Percentiles rank a stretch among this genome's conserved stretches.
Evolutionary conservation across 2,329 filamentous ascomycete genomes (phyloP).

Genomic region (Penicillium frequentans): DNA sequence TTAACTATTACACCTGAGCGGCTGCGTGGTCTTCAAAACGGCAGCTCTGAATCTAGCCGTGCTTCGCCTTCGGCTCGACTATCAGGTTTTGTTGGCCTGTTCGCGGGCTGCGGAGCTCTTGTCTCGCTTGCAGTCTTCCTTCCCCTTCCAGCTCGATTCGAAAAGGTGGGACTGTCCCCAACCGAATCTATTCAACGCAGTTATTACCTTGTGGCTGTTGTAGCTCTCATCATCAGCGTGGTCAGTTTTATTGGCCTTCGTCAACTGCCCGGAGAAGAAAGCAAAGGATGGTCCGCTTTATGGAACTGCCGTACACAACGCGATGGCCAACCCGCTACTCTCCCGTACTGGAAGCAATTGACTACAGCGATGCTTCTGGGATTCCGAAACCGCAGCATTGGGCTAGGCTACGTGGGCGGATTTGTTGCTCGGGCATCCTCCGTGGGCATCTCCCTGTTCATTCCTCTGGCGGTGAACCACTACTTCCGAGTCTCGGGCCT

Average conservation of each 20-base stretch:
- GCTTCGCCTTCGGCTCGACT: conserved; percentile 60
- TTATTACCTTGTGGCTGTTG: conserved; percentile 79
- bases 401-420: conserved; percentile 85
- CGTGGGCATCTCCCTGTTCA: conserved; percentile 91
- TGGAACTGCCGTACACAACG: conserved; percentile 16
- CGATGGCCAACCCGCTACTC: conserved; percentile 2
- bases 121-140: conserved; percentile 80
- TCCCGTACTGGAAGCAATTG: conserved; percentile 55
- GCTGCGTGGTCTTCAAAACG: conserved; percentile 27
- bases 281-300: conserved; percentile 68
- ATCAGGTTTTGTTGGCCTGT: conserved; percentile 86
- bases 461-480: conserved; percentile 88
- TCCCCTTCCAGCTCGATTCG: conserved; percentile 80
- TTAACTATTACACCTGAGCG: conserved; percentile 58
- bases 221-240: conserved; percentile 71
- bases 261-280: conserved; percentile 68
- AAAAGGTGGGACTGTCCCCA: conserved; percentile 69
- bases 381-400: conserved; percentile 73
- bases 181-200: conserved; percentile 75
- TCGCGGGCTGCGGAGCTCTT: conserved; percentile 88
- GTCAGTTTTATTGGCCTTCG: conserved; percentile 78
- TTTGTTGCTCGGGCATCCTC: conserved; percentile 94
- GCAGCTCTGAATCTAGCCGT: conserved; percentile 5
- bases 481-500: conserved; percentile 81
- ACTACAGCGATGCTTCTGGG: conserved; percentile 67